phyloP scores from a whole-genome alignment of 2,329 filamentous ascomycete species.

The Colletotrichum filicis region DNA sequence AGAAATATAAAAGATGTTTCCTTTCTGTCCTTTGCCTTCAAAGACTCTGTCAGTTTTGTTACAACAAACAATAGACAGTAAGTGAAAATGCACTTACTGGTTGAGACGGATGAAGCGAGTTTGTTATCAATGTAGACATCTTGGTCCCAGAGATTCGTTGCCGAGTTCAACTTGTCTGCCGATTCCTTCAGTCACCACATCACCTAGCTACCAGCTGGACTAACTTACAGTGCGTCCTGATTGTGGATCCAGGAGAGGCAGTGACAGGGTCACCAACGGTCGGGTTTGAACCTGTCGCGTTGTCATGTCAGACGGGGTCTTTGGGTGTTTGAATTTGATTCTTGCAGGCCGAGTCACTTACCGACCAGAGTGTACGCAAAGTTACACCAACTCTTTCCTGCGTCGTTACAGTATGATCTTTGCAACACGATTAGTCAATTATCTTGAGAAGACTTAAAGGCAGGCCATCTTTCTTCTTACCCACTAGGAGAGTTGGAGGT shows the following conservation, averaged over 20 bases:
- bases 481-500: slow-evolving; percentile 16
- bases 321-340: neutral
- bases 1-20: slow-evolving; percentile 17
- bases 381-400: slow-evolving; percentile 19
- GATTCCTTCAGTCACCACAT: neutral
- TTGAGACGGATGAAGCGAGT: neutral
- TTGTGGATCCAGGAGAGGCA: neutral
- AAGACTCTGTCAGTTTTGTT: neutral
- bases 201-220: neutral
- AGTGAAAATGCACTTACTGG: neutral
- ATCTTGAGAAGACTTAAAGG: accelerated
- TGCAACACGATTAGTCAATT: neutral
- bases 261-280: slow-evolving; percentile 2
- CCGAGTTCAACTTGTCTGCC: neutral
- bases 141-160: slow-evolving; percentile 4
- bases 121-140: slow-evolving; percentile 10
- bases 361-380: slow-evolving; percentile 11
- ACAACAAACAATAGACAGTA: accelerated
- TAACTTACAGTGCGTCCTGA: slow-evolving; percentile 15
- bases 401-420: slow-evolving; percentile 10
- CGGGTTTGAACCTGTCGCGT: neutral
- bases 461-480: neutral
- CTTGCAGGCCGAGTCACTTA: neutral
- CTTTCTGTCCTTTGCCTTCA: slow-evolving; percentile 15
- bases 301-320: neutral